These are phyloP conservation scores for Phytophthora macrochlamydospora DNA, from an alignment of 352 stramenopile species.

Conservation along the genomic window DNA sequence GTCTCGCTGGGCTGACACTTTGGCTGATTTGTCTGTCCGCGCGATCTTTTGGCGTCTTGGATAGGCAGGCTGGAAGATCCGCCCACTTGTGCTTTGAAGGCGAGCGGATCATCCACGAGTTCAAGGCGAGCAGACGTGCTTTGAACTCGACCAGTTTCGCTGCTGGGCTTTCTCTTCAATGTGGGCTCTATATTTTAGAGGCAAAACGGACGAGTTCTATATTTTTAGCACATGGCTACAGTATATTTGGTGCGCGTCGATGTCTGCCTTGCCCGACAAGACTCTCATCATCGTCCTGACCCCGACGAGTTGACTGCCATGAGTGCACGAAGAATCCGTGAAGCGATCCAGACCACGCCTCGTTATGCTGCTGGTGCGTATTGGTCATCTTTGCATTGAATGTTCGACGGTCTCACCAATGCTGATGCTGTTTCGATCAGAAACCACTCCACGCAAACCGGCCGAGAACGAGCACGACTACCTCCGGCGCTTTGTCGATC, in stretches of 20 bases:
- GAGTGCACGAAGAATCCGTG: constrained; percentile 41
- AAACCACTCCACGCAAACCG: constrained; percentile 29
- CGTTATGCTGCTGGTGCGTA: constrained; percentile 13
- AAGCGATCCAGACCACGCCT: constrained; percentile 33
- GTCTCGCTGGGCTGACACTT: constrained; percentile 4
- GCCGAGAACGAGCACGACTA: constrained; percentile 81
- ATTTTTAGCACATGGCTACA: constrained; percentile 12
- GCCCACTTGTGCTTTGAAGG: not conserved
- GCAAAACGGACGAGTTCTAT: not conserved
- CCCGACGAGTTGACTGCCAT: constrained; percentile 13
- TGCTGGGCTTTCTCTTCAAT: constrained; percentile 10
- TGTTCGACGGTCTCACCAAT: not conserved
- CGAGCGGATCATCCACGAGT: not conserved
- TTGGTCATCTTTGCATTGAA: constrained; percentile 1
- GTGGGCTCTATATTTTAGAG: constrained; percentile 16
- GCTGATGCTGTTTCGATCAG: not conserved
- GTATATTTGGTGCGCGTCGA: constrained; percentile 18
- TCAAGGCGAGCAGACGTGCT: not conserved
- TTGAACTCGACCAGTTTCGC: not conserved
- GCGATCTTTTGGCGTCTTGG: not conserved
- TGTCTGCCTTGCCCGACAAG: not conserved
- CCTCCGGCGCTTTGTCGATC: constrained; percentile 74
- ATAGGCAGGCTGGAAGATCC: not conserved
- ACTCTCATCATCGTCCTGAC: not conserved
- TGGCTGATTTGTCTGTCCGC: constrained; percentile 2